Conservation (phyloP, 257 asterid genomes). For the Lycium ferocissimum region DNA sequence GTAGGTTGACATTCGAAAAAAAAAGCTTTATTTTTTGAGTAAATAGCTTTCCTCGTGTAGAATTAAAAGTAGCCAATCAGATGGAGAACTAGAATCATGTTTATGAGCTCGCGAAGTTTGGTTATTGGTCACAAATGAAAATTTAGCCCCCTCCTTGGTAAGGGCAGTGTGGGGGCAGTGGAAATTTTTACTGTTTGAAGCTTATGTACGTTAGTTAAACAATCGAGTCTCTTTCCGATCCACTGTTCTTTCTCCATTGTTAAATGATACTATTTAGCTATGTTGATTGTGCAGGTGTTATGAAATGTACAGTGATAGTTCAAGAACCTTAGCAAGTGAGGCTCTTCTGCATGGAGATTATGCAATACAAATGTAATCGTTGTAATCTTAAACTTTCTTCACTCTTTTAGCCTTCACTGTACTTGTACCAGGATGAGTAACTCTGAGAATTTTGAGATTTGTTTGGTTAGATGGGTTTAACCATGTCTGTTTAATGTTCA, state of each 20-base stretch:
- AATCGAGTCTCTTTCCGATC: background rate
- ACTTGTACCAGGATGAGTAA: background rate
- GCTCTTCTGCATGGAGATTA: background rate
- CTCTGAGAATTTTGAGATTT: background rate
- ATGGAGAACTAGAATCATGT: conserved; percentile 22
- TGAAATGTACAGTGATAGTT: conserved; percentile 21
- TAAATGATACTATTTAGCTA: background rate
- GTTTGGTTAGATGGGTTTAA: conserved; percentile 3
- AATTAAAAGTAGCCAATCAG: background rate
- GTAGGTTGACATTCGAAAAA: background rate
- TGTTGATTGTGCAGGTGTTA: conserved; percentile 15
- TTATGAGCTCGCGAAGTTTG: background rate
- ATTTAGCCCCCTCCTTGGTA: background rate
- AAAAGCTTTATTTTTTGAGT: background rate
- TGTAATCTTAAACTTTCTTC: background rate
- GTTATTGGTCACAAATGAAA: background rate
- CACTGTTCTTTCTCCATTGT: background rate
- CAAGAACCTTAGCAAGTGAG: background rate
- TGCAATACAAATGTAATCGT: background rate
- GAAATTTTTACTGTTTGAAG: background rate
- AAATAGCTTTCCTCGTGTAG: background rate
- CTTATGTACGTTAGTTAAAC: background rate
- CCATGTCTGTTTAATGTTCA: background rate
- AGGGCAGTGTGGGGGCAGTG: background rate
- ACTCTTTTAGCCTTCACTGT: background rate